phyloP scores from a whole-genome alignment of 2,329 filamentous ascomycete species.

The Penicillium psychrosexuale region DNA sequence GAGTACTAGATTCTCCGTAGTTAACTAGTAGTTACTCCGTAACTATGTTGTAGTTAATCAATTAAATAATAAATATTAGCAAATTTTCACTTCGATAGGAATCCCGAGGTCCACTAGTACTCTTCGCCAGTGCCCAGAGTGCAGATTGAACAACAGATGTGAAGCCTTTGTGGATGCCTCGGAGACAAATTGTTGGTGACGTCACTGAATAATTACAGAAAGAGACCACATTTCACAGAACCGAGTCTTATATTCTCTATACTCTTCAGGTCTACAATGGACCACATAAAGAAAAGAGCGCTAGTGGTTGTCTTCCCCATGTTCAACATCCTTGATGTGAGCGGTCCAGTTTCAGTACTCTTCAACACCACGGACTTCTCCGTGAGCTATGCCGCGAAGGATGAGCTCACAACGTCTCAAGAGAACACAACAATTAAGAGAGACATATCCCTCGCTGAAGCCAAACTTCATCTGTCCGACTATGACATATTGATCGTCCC shows the following conservation, averaged over 20 bases:
- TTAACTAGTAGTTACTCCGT: no score
- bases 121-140: no score
- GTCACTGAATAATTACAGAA: neutral
- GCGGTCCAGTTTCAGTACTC: neutral
- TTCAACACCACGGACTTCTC: neutral
- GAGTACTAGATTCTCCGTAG: no score
- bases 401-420: constrained; percentile 3
- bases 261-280: neutral
- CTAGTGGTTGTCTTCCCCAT: neutral
- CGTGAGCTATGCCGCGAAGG: neutral
- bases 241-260: neutral
- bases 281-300: neutral
- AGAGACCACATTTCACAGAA: neutral
- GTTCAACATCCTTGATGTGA: neutral
- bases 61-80: neutral
- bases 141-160: neutral
- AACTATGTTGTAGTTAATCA: no score
- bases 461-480: neutral
- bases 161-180: neutral
- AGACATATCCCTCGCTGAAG: neutral
- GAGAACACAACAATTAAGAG: neutral
- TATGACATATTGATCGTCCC: neutral
- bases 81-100: neutral
- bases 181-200: neutral
- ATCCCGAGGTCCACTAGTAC: no score